Evolutionary conservation across 148 eudicot species (phyloP).

Genomic region (Bassia scoparia): DNA sequence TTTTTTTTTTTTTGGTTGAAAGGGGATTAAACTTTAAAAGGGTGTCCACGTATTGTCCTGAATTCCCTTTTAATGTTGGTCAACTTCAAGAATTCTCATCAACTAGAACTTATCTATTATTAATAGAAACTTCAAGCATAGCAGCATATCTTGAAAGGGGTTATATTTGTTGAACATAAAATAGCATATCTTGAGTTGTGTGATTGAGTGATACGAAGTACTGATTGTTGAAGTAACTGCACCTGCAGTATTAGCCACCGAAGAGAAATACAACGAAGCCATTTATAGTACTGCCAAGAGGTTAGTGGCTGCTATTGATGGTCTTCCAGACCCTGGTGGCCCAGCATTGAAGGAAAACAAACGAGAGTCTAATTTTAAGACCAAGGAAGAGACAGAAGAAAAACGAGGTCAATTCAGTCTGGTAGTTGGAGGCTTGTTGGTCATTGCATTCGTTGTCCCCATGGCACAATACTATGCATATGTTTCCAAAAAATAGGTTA

Average conservation of each 20-base stretch:
- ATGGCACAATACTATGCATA: constrained; percentile 99
- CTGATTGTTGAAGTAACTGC: constrained; percentile 13
- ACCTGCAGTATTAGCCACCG: constrained; percentile 83
- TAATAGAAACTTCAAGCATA: neutral
- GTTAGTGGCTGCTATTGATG: constrained; percentile 87
- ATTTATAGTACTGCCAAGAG: constrained; percentile 74
- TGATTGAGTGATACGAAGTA: neutral
- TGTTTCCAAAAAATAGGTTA: constrained; percentile 67
- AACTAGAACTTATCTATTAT: neutral
- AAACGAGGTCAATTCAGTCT: constrained; percentile 94
- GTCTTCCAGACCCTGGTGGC: constrained; percentile 95
- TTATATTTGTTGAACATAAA: neutral
- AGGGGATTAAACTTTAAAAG: neutral
- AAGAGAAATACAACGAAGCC: constrained; percentile 97
- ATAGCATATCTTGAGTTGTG: neutral
- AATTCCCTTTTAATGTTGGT: neutral
- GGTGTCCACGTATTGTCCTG: neutral
- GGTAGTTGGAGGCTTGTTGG: constrained; percentile 93
- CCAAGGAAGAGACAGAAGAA: constrained; percentile 89
- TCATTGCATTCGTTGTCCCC: constrained; percentile 93
- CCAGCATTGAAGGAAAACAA: constrained; percentile 72
- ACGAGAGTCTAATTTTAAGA: constrained; percentile 91
- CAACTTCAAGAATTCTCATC: neutral
- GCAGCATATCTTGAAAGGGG: too few relatives aligned
- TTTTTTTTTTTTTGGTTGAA: too few relatives aligned